Evolutionary conservation across 768 basidiomycete species (phyloP).

Genomic region (Suillus placidus): DNA sequence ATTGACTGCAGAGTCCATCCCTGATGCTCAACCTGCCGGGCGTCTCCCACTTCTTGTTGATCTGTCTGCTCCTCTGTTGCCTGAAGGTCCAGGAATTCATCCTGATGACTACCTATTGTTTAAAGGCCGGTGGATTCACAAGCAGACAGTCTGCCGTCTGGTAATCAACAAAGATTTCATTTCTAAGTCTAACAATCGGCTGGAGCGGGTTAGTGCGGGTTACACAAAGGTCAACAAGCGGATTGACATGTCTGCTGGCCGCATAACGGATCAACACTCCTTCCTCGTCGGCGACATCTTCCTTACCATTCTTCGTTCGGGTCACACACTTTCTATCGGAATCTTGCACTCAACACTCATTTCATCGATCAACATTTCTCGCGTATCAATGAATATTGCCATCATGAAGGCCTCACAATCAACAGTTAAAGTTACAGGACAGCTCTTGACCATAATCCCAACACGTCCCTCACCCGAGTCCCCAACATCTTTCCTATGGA

Average conservation of each 20-base stretch:
- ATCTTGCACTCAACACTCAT: background rate
- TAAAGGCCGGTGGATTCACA: conserved; percentile 9
- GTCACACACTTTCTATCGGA: background rate
- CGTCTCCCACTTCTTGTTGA: too few relatives aligned
- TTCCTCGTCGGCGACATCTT: background rate
- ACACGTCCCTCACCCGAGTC: too few relatives aligned
- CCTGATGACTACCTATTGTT: conserved; percentile 6
- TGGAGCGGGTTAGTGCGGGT: background rate
- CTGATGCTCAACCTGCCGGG: background rate
- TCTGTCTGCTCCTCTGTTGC: background rate
- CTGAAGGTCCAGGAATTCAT: background rate
- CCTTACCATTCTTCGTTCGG: background rate
- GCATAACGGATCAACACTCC: background rate
- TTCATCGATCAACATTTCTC: too few relatives aligned
- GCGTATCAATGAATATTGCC: too few relatives aligned
- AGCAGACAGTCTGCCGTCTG: background rate
- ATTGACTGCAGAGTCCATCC: background rate
- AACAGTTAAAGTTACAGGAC: too few relatives aligned
- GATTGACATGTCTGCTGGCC: background rate
- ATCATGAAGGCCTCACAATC: background rate
- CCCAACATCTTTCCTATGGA: too few relatives aligned
- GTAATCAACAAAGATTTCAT: conserved; percentile 7
- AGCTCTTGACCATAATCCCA: too few relatives aligned
- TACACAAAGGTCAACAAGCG: background rate
- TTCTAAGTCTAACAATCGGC: background rate